Percentiles rank a stretch among this genome's conserved stretches.
These are phyloP conservation scores for Keithomyces neogunnii DNA, from an alignment of 2,329 filamentous ascomycete species.

Conservation along the genomic window DNA sequence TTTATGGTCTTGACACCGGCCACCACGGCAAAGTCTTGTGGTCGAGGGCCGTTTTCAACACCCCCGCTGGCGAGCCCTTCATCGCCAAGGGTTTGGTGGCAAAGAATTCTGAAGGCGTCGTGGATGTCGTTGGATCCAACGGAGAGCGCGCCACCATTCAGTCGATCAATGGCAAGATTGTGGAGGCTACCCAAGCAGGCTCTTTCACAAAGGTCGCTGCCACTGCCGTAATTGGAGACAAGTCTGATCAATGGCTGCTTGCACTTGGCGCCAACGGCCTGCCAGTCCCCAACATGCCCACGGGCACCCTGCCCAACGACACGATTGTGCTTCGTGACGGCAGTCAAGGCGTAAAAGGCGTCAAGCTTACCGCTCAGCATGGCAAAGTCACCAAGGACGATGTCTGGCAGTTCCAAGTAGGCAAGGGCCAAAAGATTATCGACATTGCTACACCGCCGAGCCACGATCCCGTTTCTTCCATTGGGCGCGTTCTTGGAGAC, in stretches of 20 bases:
- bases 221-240: conserved; percentile 44
- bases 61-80: conserved; percentile 48
- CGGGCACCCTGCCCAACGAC: conserved; percentile 39
- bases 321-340: conserved; percentile 44
- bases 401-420: conserved; percentile 67
- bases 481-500: conserved; percentile 87
- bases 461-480: conserved; percentile 86
- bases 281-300: conserved; percentile 34
- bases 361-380: conserved; percentile 40
- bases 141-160: conserved; percentile 55
- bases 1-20: conserved; percentile 73
- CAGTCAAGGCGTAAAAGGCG: conserved; percentile 43
- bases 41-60: conserved; percentile 57
- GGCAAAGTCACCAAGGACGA: conserved; percentile 35
- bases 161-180: conserved; percentile 41
- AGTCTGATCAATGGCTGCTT: conserved; percentile 44
- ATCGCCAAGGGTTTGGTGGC: conserved; percentile 60
- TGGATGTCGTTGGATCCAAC: conserved; percentile 50
- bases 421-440: conserved; percentile 57
- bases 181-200: conserved; percentile 1
- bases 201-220: conserved; percentile 16
- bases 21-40: conserved; percentile 68
- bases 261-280: conserved; percentile 43
- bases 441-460: conserved; percentile 58
- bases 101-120: conserved; percentile 45